Percentiles rank a stretch among this genome's conserved stretches.
phyloP scores from a whole-genome alignment of 257 asterid species.

The Ilex asprella region DNA sequence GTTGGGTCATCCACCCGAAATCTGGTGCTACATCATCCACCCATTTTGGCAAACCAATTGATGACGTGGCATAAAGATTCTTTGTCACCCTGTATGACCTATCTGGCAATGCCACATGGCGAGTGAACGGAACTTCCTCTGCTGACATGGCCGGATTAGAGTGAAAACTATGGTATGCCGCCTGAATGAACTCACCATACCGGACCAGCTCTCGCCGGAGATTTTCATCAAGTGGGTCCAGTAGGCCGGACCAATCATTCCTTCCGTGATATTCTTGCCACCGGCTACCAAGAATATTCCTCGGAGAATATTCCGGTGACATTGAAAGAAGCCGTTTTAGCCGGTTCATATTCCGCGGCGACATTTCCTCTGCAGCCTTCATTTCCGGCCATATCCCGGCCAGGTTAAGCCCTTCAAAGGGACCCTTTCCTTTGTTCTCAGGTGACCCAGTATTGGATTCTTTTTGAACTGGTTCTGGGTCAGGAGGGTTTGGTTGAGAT shows the following conservation, averaged over 20 bases:
- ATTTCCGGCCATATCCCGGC: constrained; percentile 63
- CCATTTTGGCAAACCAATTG: constrained; percentile 75
- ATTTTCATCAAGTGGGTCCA: constrained; percentile 93
- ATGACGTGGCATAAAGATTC: constrained; percentile 75
- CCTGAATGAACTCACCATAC: constrained; percentile 85
- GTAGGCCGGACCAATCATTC: constrained; percentile 70
- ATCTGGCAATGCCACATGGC: constrained; percentile 59
- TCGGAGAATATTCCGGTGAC: constrained; percentile 64
- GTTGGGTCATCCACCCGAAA: constrained; percentile 91
- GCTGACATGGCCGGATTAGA: constrained; percentile 51
- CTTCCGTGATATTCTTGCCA: constrained; percentile 89
- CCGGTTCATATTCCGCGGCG: constrained; percentile 66
- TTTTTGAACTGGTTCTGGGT: constrained; percentile 19
- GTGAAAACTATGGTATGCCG: constrained; percentile 83
- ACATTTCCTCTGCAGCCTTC: constrained; percentile 87
- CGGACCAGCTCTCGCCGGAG: constrained; percentile 87
- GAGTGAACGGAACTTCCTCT: constrained; percentile 29
- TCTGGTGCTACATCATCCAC: constrained; percentile 81
- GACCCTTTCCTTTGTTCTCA: constrained; percentile 27
- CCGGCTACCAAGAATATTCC: constrained; percentile 52
- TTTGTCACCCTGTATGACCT: constrained; percentile 62
- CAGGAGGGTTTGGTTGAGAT: constrained; percentile 13
- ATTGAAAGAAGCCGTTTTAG: constrained; percentile 58
- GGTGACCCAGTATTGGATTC: constrained; percentile 7
- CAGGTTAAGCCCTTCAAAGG: constrained; percentile 40